A percentile compares a stretch with the other conserved stretches of the same genome.
Evolutionary conservation across 192 early-diverging fungal genomes (phyloP).

Genomic region (Coemansia sp.): DNA sequence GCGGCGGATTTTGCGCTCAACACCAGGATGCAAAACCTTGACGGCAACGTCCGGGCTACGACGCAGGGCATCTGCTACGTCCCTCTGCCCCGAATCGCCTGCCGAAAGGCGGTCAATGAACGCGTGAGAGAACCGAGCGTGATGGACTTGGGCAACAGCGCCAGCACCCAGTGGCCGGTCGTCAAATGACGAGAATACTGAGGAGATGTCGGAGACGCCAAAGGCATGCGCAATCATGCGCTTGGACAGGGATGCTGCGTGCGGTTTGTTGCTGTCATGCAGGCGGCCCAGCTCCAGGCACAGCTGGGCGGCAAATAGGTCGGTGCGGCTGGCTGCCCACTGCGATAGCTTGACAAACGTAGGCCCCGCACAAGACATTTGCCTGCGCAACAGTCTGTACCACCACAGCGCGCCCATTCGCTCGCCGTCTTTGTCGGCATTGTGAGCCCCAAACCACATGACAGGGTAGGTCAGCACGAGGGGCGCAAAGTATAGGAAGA

Average conservation of each 20-base stretch:
- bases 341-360: constrained; percentile 97
- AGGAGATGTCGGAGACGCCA: constrained; percentile 65
- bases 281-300: constrained; percentile 77
- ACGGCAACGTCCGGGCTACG: constrained; percentile 70
- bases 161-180: constrained; percentile 85
- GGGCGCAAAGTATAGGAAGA: constrained; percentile 75
- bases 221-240: constrained; percentile 67
- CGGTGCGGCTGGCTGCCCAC: constrained; percentile 91
- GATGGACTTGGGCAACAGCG: constrained; percentile 91
- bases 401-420: constrained; percentile 77
- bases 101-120: constrained; percentile 32
- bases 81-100: neutral
- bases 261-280: constrained; percentile 81
- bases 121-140: constrained; percentile 16
- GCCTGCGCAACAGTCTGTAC: constrained; percentile 76
- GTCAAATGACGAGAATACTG: constrained; percentile 81
- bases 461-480: constrained; percentile 64
- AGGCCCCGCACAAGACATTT: constrained; percentile 88
- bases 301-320: constrained; percentile 79
- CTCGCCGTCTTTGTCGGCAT: constrained; percentile 58
- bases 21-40: constrained; percentile 92
- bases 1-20: constrained; percentile 64
- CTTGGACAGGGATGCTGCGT: constrained; percentile 72
- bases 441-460: constrained; percentile 60
- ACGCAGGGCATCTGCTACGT: constrained; percentile 23